Base-by-base conservation (phyloP, 2,329 filamentous ascomycete species). In the Penicillium occitanis region DNA sequence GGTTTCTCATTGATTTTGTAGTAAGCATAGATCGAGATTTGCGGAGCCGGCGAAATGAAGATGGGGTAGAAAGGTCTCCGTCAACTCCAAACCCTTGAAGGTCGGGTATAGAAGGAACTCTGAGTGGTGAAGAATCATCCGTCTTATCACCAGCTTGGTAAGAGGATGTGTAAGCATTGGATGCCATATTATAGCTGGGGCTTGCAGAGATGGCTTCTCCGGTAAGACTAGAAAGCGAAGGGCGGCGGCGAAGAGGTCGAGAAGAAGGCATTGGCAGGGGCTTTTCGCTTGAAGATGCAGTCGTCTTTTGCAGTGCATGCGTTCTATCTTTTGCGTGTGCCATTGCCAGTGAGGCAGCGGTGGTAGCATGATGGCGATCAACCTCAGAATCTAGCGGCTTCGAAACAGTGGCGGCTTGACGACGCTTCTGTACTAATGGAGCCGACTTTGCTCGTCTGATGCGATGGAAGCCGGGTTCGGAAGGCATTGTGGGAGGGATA, bases 11-110 rank as follows among this genome's bases (percentile, higher is more conserved):
- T 7, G 77, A 77, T 58, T 76, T 73, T 1, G 80, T 77, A 6
- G 76, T 76, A 64, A 82, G 81, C 80, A 83, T 80, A n/a, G 82
- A 84, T 66, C 77, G 80, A 7, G 81, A 75, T 68, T 80, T 83
- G 37, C 79, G 79, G 35, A 83, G 73, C 61, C 76, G 79, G 28
- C 80, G 77, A 67, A 81, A 83, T 1, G 81, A 83, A 4, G 81
- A 83, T 30, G 81, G 81, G 53, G 76, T 68, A 19, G 79, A 79
- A 37, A 77, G 73, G 53, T 78, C 74, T 7, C 74, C 72, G 28
- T 66, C 30, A 25, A 75, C 73, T 68, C 78, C 78, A 30, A 79
- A 66, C 0, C 73, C 76, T 25, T 70, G 68, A 44, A 73, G 73
- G 67, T 78, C 76, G 42, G 57, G 75, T 60, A 74, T 75, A 10